Evolutionary conservation across 1,284 basidiomycete genomes (phyloP).

Genomic region (Rhodotorula sp.): DNA sequence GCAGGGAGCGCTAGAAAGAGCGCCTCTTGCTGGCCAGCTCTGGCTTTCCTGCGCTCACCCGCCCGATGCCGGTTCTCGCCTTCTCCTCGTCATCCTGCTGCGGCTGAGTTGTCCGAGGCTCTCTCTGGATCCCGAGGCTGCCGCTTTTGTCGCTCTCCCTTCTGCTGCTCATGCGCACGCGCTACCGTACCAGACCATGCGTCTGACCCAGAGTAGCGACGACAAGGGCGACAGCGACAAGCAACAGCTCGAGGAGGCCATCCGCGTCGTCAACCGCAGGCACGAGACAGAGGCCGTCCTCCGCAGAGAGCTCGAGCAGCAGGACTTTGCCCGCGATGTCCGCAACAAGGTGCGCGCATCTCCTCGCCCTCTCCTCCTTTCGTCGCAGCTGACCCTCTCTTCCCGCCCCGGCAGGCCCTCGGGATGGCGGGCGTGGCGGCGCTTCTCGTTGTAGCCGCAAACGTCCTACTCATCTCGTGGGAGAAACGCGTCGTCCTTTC

Average conservation of each 20-base stretch:
- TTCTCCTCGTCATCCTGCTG: too few species aligned
- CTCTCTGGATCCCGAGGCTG: too few species aligned
- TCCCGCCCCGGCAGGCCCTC: not conserved
- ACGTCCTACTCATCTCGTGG: conserved; percentile 6
- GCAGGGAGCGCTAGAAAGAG: too few species aligned
- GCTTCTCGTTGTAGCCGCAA: not conserved
- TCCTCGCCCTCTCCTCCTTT: not conserved
- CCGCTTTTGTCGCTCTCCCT: too few species aligned
- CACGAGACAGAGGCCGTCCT: not conserved
- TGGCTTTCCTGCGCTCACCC: too few species aligned
- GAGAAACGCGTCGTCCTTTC: not conserved
- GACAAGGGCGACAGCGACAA: not conserved
- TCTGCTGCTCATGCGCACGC: too few species aligned
- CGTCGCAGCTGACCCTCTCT: not conserved
- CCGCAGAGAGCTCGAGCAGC: not conserved
- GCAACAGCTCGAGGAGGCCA: not conserved
- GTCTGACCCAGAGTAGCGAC: too few species aligned
- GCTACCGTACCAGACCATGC: not conserved
- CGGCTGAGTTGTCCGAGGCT: too few species aligned
- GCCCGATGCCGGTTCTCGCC: too few species aligned
- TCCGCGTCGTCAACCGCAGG: not conserved
- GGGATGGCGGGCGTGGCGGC: not conserved
- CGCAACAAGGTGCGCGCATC: not conserved
- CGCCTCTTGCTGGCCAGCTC: too few species aligned
- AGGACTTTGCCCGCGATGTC: not conserved